phyloP scores from a whole-genome alignment of 2,329 filamentous ascomycete species.

The Fusarium nelsonii region DNA sequence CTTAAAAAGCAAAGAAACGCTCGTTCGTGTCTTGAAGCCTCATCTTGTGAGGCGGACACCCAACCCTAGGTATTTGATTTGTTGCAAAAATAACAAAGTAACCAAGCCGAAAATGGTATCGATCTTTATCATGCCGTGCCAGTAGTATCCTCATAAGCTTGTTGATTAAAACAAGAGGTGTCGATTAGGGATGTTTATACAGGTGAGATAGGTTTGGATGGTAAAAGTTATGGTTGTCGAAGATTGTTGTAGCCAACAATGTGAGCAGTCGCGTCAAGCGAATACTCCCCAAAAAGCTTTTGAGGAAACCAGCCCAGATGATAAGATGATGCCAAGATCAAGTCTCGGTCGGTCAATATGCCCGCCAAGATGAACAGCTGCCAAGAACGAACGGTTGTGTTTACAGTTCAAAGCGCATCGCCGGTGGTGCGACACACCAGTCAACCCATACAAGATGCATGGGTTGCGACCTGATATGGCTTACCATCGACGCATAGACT shows the following conservation, averaged over 20 bases:
- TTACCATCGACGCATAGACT: conserved; percentile 69
- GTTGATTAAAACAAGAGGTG: conserved; percentile 53
- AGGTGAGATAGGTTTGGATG: conserved; percentile 51
- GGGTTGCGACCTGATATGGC: conserved; percentile 38
- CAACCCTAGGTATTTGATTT: conserved; percentile 48
- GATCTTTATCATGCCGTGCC: conserved; percentile 60
- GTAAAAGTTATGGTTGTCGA: conserved; percentile 41
- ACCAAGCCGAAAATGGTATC: conserved; percentile 60
- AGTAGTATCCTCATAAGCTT: conserved; percentile 53
- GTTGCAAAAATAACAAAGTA: conserved; percentile 48
- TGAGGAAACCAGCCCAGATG: conserved; percentile 56
- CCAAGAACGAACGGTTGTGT: conserved; percentile 56
- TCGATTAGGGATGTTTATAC: conserved; percentile 65
- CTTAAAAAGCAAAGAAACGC: conserved; percentile 58
- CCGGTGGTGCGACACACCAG: conserved; percentile 53
- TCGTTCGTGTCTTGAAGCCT: conserved; percentile 59
- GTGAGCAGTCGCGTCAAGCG: conserved; percentile 46
- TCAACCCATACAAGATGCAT: conserved; percentile 52
- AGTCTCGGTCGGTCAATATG: conserved; percentile 55
- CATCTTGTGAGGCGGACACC: conserved; percentile 52
- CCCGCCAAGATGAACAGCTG: conserved; percentile 65
- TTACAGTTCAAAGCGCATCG: conserved; percentile 54
- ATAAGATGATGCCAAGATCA: conserved; percentile 58
- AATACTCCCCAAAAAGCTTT: conserved; percentile 43
- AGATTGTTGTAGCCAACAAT: conserved; percentile 50